These are phyloP conservation scores for Diaporthe aspalathi DNA, from an alignment of 2,329 filamentous ascomycete species.

Conservation along the genomic window DNA sequence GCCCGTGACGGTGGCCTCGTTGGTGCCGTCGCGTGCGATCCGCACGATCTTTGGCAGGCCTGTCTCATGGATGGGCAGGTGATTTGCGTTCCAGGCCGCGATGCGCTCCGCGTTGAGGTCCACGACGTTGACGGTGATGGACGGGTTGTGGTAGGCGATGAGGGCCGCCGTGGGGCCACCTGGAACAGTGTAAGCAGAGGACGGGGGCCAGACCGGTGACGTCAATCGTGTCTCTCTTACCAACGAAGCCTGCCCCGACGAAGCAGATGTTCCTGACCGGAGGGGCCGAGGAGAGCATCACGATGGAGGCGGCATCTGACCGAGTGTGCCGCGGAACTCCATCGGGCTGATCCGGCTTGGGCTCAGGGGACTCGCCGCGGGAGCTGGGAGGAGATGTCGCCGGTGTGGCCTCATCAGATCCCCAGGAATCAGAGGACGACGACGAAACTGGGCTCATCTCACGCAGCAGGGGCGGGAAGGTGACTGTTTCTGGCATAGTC, in stretches of 20 bases:
- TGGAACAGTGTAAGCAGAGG: conserved; percentile 41
- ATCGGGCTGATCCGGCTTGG: conserved; percentile 36
- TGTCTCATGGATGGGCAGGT: conserved; percentile 70
- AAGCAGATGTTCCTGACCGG: conserved; percentile 60
- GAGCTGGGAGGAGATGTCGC: conserved; percentile 45
- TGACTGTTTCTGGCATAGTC: not conserved
- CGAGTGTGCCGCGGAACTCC: conserved; percentile 3
- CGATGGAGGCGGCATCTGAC: conserved; percentile 21
- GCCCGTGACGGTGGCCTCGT: conserved; percentile 43
- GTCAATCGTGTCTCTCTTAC: conserved; percentile 51
- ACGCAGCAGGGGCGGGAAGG: conserved; percentile 20
- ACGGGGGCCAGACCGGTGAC: not conserved
- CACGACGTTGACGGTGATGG: conserved; percentile 68
- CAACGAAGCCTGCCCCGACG: conserved; percentile 70
- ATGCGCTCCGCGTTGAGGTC: conserved; percentile 67
- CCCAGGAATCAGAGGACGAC: conserved; percentile 30
- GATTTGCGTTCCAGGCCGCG: conserved; percentile 66
- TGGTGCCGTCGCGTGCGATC: conserved; percentile 54
- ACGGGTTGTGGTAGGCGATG: conserved; percentile 68
- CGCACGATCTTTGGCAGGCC: conserved; percentile 66
- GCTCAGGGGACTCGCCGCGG: conserved; percentile 43
- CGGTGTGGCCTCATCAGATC: conserved; percentile 38
- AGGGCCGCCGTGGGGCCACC: conserved; percentile 71
- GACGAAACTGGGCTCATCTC: conserved; percentile 41
- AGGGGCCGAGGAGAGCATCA: conserved; percentile 2